Evolutionary conservation across 2,329 filamentous ascomycete genomes (phyloP).

Genomic region (Pseudocercospora fijiensis): DNA sequence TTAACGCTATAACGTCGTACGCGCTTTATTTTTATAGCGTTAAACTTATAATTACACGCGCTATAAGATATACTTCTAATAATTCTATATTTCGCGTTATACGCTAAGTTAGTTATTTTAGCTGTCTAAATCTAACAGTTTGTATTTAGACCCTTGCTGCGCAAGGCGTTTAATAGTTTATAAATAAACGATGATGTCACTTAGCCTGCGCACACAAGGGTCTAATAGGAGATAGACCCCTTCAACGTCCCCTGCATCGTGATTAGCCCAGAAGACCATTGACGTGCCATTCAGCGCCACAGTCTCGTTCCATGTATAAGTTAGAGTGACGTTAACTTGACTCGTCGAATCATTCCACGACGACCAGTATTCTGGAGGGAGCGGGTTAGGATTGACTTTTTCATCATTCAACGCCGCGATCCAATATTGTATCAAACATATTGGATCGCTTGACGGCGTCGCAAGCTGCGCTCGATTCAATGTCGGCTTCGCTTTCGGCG

Average conservation of each 20-base stretch:
- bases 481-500: neutral
- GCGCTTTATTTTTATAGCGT: too few relatives aligned
- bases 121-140: too few relatives aligned
- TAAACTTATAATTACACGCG: too few relatives aligned
- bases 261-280: conserved; percentile 1
- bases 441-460: neutral
- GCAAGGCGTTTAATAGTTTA: too few relatives aligned
- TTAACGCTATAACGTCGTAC: too few relatives aligned
- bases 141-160: too few relatives aligned
- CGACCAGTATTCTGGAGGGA: conserved; percentile 5
- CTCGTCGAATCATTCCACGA: neutral
- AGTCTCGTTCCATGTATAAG: conserved; percentile 1
- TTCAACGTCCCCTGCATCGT: neutral
- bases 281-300: neutral
- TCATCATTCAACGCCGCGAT: neutral
- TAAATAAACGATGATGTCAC: too few relatives aligned
- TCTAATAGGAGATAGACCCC: too few relatives aligned
- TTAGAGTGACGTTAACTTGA: neutral
- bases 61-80: too few relatives aligned
- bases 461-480: neutral
- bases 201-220: too few relatives aligned
- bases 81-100: too few relatives aligned
- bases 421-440: conserved; percentile 5
- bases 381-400: neutral
- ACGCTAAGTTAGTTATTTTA: too few relatives aligned